Conservation (phyloP, 2,329 filamentous ascomycete genomes). For the Didymella pomorum region DNA sequence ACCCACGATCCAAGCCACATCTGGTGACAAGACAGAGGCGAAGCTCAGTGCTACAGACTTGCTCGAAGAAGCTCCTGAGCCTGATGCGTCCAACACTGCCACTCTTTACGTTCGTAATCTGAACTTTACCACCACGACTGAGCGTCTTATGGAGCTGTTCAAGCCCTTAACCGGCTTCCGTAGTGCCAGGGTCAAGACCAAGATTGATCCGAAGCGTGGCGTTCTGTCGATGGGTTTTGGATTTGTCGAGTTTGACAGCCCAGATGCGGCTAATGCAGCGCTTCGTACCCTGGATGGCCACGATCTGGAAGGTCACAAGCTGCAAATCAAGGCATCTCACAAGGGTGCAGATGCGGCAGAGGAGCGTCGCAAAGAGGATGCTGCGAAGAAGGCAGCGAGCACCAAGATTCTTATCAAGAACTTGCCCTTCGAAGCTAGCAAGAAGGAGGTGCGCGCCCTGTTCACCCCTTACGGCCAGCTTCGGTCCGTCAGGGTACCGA, state of each 20-base stretch:
- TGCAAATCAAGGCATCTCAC: slow-evolving; percentile 86
- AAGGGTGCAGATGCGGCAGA: slow-evolving; percentile 87
- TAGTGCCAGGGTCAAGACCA: slow-evolving; percentile 90
- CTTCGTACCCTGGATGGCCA: slow-evolving; percentile 87
- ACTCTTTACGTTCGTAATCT: slow-evolving; percentile 94
- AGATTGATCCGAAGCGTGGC: slow-evolving; percentile 89
- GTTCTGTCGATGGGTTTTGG: slow-evolving; percentile 94
- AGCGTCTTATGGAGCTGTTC: slow-evolving; percentile 79
- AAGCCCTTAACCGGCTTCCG: slow-evolving; percentile 85
- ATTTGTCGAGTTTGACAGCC: slow-evolving; percentile 86
- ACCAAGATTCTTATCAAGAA: slow-evolving; percentile 99
- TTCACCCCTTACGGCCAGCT: slow-evolving; percentile 92
- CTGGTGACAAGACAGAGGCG: slow-evolving; percentile 36
- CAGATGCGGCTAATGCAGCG: slow-evolving; percentile 80
- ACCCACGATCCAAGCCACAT: slow-evolving; percentile 47
- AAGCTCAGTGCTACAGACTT: slow-evolving; percentile 76
- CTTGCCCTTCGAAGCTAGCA: slow-evolving; percentile 87
- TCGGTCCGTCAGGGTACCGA: slow-evolving; percentile 89
- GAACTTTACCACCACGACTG: slow-evolving; percentile 86
- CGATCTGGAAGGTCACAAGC: slow-evolving; percentile 83
- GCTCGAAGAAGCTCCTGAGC: slow-evolving; percentile 64
- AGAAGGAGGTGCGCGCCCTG: slow-evolving; percentile 87
- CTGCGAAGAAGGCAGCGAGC: slow-evolving; percentile 78
- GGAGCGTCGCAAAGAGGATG: slow-evolving; percentile 82
- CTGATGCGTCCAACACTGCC: slow-evolving; percentile 69